Percentiles rank a stretch among this genome's conserved stretches.
These are phyloP conservation scores for Penicillium sp. DNA, from an alignment of 2,329 filamentous ascomycete genomes.

Conservation along the genomic window DNA sequence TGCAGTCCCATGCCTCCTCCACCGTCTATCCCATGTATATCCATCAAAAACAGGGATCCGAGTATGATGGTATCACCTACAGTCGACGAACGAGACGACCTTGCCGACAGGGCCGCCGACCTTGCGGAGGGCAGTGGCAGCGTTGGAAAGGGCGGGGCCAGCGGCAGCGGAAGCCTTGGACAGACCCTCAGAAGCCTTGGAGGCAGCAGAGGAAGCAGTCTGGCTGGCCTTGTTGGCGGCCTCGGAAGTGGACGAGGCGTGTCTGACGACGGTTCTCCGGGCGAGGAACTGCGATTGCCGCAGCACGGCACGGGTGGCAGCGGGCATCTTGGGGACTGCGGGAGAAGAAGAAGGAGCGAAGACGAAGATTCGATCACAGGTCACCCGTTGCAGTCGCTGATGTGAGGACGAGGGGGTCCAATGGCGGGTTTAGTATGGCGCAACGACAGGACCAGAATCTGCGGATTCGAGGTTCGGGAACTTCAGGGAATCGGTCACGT, in stretches of 20 bases:
- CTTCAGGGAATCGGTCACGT: conserved; percentile 38
- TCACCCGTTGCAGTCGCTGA: conserved; percentile 27
- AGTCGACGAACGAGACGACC: conserved; percentile 73
- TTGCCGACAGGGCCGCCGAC: conserved; percentile 79
- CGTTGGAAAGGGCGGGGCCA: conserved; percentile 68
- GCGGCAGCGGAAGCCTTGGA: conserved; percentile 75
- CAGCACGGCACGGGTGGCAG: conserved; percentile 42
- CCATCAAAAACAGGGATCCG: not conserved
- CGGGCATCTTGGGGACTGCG: conserved; percentile 40
- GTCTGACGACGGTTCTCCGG: conserved; percentile 44
- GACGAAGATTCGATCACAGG: conserved; percentile 25
- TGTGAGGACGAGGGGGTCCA: conserved; percentile 34
- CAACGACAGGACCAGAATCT: conserved; percentile 36
- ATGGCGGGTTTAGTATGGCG: conserved; percentile 37
- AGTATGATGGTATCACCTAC: conserved; percentile 53
- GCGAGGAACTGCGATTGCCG: conserved; percentile 47
- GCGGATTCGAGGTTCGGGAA: conserved; percentile 40
- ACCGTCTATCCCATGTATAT: conserved; percentile 1
- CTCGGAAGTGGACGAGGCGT: conserved; percentile 45
- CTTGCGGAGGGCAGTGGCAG: conserved; percentile 66
- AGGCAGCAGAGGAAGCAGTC: conserved; percentile 37
- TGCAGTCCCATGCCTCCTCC: not conserved
- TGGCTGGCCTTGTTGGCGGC: conserved; percentile 45
- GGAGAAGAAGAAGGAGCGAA: conserved; percentile 22
- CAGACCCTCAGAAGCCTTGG: conserved; percentile 75